Evolutionary conservation across 106 monocot genomes (phyloP).

Genomic region (Triglochin maritima): DNA sequence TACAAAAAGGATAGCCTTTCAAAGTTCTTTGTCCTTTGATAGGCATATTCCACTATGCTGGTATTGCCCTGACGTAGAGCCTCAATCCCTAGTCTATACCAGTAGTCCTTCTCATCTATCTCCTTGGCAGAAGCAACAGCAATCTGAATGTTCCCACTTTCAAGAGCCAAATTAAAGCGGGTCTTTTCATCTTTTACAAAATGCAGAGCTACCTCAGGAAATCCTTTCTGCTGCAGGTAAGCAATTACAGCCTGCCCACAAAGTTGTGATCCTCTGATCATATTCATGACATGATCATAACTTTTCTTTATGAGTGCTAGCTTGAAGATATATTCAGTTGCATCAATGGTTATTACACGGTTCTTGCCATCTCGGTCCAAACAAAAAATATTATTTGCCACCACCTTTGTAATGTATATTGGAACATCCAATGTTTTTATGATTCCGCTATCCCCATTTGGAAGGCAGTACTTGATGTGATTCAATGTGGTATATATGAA

Average conservation of each 20-base stretch:
- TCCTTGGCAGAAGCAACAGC: slow-evolving; percentile 94
- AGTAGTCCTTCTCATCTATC: slow-evolving; percentile 92
- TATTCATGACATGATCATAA: slow-evolving; percentile 87
- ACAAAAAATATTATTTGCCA: slow-evolving; percentile 56
- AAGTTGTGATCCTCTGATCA: slow-evolving; percentile 75
- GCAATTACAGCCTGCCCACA: slow-evolving; percentile 91
- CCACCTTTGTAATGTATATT: slow-evolving; percentile 71
- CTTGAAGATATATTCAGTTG: slow-evolving; percentile 93
- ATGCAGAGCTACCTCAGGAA: slow-evolving; percentile 88
- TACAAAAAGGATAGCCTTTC: slow-evolving; percentile 87
- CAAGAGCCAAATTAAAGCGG: slow-evolving; percentile 77
- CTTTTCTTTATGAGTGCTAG: slow-evolving; percentile 64
- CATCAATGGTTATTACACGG: slow-evolving; percentile 49
- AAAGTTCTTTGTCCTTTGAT: slow-evolving; percentile 88
- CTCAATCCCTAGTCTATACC: slow-evolving; percentile 89
- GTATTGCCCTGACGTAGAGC: slow-evolving; percentile 90
- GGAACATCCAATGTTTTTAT: slow-evolving; percentile 81
- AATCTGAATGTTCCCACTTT: slow-evolving; percentile 91
- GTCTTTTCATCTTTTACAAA: slow-evolving; percentile 94
- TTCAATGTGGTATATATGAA: slow-evolving; percentile 85
- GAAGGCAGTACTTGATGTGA: slow-evolving; percentile 92
- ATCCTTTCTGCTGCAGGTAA: slow-evolving; percentile 88
- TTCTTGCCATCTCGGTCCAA: slow-evolving; percentile 86
- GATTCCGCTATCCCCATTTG: slow-evolving; percentile 86
- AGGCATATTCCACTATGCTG: slow-evolving; percentile 89